Base-by-base conservation (phyloP, 164 flowering plant genomes). In the Piper betle region DNA sequence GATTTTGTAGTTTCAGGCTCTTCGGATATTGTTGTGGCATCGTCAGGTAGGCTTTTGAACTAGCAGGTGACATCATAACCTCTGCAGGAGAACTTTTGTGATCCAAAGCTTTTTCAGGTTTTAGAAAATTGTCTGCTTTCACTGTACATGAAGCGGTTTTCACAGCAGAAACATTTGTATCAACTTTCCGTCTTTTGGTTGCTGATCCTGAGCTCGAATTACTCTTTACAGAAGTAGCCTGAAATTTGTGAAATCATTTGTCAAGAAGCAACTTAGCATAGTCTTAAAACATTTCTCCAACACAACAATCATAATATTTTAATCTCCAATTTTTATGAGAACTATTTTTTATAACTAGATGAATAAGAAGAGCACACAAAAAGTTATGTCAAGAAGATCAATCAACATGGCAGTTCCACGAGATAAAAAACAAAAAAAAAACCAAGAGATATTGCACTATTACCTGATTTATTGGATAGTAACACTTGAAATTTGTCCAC, bases 171-270 rank as follows among this genome's bases (percentile, higher is more conserved):
- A 72, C 39, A 64, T 40, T 61, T 8, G 54, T 59, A 39, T 62
- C 90, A 40, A 59, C 71, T 59, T 83, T 85, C n/a, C 25, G 87
- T 70, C 74, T 79, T 76, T 86, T 82, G 17, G 75, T 68, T 72
- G 71, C 63, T 60, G 75, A 83, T 70, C 70, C 96, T 20, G 66
- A 41, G 37, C 58, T 62, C 58, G 56, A 66, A 58, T 87, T 87
- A 65, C 75, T 72, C 73, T 84, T 82, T 41, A 64, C 63, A 62
- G 81, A 78, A 4, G 74, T 33, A 69, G 81, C 78, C 97, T 91
- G 91, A 79, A 56, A 66, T 60, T 57, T 13, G 52, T 25, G 33
- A 25, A 25, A 25, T 25, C 33, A 25, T 25, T 25, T 25, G 33
- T 25, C 33, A 25, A 25, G 33, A 25, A 25, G 33, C 33, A 25